phyloP scores from a whole-genome alignment of 257 asterid species.

The Petunia axillaris region DNA sequence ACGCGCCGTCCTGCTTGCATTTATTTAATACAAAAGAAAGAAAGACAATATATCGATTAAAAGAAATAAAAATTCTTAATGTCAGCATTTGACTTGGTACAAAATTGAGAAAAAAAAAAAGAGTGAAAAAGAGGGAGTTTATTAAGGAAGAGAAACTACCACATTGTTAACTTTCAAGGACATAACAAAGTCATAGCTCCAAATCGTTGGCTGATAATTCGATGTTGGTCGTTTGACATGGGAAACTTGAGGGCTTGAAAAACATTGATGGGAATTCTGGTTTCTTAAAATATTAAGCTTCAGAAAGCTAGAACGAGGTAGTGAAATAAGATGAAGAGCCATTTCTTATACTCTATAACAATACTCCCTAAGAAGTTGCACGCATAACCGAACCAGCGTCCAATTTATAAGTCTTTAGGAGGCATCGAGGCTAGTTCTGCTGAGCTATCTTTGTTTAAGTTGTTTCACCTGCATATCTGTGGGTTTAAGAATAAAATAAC shows the following conservation, averaged over 20 bases:
- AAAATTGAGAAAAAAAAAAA: too few species aligned
- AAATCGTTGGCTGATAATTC: conserved; percentile 14
- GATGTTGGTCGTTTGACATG: neutral
- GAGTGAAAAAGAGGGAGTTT: too few species aligned
- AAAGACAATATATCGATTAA: neutral
- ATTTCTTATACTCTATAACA: neutral
- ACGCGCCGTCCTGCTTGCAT: conserved; percentile 19
- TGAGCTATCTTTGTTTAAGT: too few species aligned
- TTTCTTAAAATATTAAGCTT: neutral
- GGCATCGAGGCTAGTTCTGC: too few species aligned
- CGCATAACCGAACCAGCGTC: too few species aligned
- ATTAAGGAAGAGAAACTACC: neutral
- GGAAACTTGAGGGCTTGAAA: neutral
- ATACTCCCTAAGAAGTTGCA: too few species aligned
- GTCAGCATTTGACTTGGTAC: too few species aligned
- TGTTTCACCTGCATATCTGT: too few species aligned
- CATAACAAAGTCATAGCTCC: conserved; percentile 23
- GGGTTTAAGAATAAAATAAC: too few species aligned
- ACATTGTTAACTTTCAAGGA: neutral
- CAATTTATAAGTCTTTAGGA: too few species aligned
- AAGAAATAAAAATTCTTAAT: neutral
- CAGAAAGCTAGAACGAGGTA: neutral
- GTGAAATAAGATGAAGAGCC: conserved; percentile 3
- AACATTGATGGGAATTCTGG: neutral
- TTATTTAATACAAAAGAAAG: neutral